Conservation (phyloP, 805 yeast species). For the Kodamaea laetipori region DNA sequence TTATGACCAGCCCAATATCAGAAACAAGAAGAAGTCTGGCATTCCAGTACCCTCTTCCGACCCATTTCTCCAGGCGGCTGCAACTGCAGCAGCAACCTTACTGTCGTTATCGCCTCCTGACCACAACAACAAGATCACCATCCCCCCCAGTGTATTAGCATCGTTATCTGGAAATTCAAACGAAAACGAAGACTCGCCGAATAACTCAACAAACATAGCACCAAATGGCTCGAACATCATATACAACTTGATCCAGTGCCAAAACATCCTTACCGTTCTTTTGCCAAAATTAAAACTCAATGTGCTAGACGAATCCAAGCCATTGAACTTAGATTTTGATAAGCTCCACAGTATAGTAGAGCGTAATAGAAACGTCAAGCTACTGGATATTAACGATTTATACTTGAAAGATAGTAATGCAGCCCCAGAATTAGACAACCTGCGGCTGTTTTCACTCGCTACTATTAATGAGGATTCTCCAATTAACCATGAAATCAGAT, state of each 20-base stretch:
- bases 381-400: slow-evolving; percentile 22
- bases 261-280: slow-evolving; percentile 35
- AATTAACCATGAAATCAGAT: slow-evolving; percentile 52
- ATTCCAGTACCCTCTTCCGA: slow-evolving; percentile 30
- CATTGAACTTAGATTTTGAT: slow-evolving; percentile 33
- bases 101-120: slow-evolving; percentile 18
- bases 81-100: slow-evolving; percentile 20
- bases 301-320: slow-evolving; percentile 31
- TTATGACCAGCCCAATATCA: slow-evolving; percentile 72
- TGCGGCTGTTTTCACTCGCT: not conserved
- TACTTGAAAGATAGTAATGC: slow-evolving; percentile 8
- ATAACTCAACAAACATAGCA: not conserved
- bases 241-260: slow-evolving; percentile 30
- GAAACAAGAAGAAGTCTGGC: slow-evolving; percentile 48
- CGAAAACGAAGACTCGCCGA: not conserved
- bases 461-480: slow-evolving; percentile 24
- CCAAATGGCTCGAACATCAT: slow-evolving; percentile 12
- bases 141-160: slow-evolving; percentile 10
- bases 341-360: slow-evolving; percentile 33
- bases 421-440: slow-evolving; percentile 1
- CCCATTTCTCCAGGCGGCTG: slow-evolving; percentile 18
- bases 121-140: slow-evolving; percentile 6
- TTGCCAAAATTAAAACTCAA: slow-evolving; percentile 40
- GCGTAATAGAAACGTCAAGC: slow-evolving; percentile 26
- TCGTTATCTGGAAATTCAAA: slow-evolving; percentile 6